These are phyloP conservation scores for Chrysophaeum taylorii DNA, from an alignment of 352 stramenopile genomes.

Conservation along the genomic window DNA sequence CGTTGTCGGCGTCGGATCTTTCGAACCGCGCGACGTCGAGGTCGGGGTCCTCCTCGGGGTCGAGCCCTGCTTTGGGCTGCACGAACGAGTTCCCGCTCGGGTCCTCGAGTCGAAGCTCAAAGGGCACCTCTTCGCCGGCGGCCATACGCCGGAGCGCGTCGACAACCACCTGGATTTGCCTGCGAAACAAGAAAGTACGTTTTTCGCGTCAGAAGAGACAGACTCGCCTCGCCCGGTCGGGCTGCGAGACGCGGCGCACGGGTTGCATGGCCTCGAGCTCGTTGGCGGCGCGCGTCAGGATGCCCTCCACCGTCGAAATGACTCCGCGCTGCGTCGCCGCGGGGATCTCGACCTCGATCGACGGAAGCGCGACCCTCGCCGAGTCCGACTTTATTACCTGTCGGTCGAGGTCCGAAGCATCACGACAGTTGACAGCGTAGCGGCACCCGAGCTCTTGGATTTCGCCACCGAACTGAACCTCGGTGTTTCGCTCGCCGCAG, in stretches of 20 bases:
- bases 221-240: conserved; percentile 14
- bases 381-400: conserved; percentile 76
- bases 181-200: not conserved
- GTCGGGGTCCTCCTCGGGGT: conserved; percentile 59
- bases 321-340: conserved; percentile 61
- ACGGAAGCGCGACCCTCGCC: conserved; percentile 56
- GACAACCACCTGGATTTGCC: conserved; percentile 63
- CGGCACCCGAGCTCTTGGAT: conserved; percentile 41
- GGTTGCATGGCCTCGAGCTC: conserved; percentile 40
- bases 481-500: conserved; percentile 39
- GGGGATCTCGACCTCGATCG: conserved; percentile 75
- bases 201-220: not conserved
- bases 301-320: conserved; percentile 70
- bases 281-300: conserved; percentile 49
- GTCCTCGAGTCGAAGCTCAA: conserved; percentile 70
- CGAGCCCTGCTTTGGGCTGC: too few relatives aligned
- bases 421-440: not conserved
- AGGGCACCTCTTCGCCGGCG: conserved; percentile 35
- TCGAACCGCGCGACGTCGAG: conserved; percentile 59
- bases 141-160: conserved; percentile 51
- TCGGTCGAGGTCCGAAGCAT: conserved; percentile 58
- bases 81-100: conserved; percentile 77
- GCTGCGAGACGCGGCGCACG: conserved; percentile 12
- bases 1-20: conserved; percentile 39
- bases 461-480: conserved; percentile 50